These are phyloP conservation scores for Dendrobium chrysotoxum DNA, from an alignment of 106 monocot genomes.

Conservation along the genomic window DNA sequence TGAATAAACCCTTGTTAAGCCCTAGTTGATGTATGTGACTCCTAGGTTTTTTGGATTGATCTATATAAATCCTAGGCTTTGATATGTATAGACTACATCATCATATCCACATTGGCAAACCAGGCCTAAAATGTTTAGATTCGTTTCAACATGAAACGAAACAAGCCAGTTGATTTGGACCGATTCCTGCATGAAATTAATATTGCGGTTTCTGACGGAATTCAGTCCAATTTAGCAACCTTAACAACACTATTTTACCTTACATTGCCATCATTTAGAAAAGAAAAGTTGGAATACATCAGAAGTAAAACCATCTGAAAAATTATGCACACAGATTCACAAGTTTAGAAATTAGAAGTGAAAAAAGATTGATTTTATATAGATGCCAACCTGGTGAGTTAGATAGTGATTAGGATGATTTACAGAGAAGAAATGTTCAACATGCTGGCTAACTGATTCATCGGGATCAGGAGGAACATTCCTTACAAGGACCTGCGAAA, in stretches of 20 bases:
- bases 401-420: slow-evolving; percentile 84
- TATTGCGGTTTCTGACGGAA: background rate
- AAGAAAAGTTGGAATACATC: background rate
- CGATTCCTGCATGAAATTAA: background rate
- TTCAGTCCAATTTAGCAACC: background rate
- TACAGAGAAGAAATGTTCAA: slow-evolving; percentile 85
- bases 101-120: too few relatives aligned
- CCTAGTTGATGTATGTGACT: too few relatives aligned
- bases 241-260: background rate
- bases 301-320: background rate
- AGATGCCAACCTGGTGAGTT: slow-evolving; percentile 60
- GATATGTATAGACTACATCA: too few relatives aligned
- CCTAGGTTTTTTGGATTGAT: too few relatives aligned
- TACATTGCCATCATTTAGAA: background rate
- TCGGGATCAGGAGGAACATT: slow-evolving; percentile 87
- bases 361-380: slow-evolving; percentile 5
- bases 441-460: slow-evolving; percentile 82
- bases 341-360: background rate
- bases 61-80: too few relatives aligned
- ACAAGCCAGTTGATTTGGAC: background rate
- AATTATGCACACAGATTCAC: background rate
- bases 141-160: background rate
- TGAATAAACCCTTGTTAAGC: too few relatives aligned
- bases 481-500: slow-evolving; percentile 67
- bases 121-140: background rate